These are phyloP conservation scores for Dictyostelium discoideum DNA, from an alignment of 78 protist genomes.

Conservation along the genomic window DNA sequence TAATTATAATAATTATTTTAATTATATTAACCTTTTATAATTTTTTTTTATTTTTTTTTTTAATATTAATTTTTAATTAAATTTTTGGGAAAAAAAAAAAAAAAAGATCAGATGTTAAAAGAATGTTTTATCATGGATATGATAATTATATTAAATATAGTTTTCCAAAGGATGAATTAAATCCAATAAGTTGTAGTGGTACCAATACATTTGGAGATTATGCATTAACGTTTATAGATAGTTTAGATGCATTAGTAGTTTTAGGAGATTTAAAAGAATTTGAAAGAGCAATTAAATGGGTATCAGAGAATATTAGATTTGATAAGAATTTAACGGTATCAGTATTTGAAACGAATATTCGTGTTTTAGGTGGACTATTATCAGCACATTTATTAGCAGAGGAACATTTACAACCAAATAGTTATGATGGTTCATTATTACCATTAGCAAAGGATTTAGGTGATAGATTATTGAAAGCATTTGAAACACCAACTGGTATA, in stretches of 20 bases:
- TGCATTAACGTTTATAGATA: constrained; percentile 79
- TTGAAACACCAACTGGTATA: constrained; percentile 95
- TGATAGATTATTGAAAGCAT: constrained; percentile 91
- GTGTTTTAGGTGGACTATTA: constrained; percentile 94
- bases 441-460: constrained; percentile 90
- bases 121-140: constrained; percentile 89
- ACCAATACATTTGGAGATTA: constrained; percentile 63
- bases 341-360: constrained; percentile 96
- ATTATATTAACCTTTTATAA: neutral
- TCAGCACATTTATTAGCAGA: constrained; percentile 43
- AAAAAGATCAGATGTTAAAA: constrained; percentile 48
- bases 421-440: constrained; percentile 83
- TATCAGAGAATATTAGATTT: constrained; percentile 55
- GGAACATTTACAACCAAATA: neutral
- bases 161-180: constrained; percentile 91
- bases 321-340: constrained; percentile 90
- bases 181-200: constrained; percentile 86
- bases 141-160: constrained; percentile 80
- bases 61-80: neutral
- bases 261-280: constrained; percentile 68
- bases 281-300: constrained; percentile 64
- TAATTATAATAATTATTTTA: neutral
- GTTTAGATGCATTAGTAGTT: constrained; percentile 81
- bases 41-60: neutral
- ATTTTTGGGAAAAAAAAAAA: neutral